Evolutionary conservation across 495 filamentous ascomycete genomes (phyloP).

Genomic region (Penicillium pulvis): DNA sequence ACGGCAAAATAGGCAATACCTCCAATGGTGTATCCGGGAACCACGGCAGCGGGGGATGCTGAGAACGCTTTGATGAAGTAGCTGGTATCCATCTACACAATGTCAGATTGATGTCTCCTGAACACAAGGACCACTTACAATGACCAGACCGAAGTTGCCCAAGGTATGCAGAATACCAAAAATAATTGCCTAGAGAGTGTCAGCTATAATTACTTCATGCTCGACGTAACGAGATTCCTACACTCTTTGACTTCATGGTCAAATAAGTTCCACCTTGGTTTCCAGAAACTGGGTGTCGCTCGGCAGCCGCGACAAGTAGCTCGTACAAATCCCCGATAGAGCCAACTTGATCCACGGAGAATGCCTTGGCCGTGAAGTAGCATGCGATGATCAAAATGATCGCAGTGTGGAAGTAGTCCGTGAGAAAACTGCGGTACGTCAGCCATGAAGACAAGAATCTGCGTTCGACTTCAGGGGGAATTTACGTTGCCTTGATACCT

Average conservation of each 20-base stretch:
- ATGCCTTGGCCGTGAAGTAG: slow-evolving; percentile 6
- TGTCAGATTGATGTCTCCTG: neutral
- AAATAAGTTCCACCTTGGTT: slow-evolving; percentile 1
- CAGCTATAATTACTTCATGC: neutral
- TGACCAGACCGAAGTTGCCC: slow-evolving; percentile 45
- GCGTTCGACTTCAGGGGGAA: neutral
- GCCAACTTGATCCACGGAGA: slow-evolving; percentile 8
- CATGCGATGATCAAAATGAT: slow-evolving; percentile 12
- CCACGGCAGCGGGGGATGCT: slow-evolving; percentile 36
- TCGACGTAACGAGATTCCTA: neutral
- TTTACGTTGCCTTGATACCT: slow-evolving; percentile 8
- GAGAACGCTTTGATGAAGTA: slow-evolving; percentile 53
- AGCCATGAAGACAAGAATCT: neutral
- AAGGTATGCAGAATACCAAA: slow-evolving; percentile 49
- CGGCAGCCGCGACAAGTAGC: neutral
- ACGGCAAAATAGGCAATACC: slow-evolving; percentile 48
- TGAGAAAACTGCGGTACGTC: neutral
- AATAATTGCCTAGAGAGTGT: slow-evolving; percentile 33
- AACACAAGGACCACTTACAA: slow-evolving; percentile 24
- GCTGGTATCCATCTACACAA: slow-evolving; percentile 42
- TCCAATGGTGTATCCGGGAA: slow-evolving; percentile 48
- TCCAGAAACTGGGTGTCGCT: slow-evolving; percentile 4
- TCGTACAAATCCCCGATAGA: slow-evolving; percentile 6
- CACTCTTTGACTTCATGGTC: slow-evolving; percentile 8
- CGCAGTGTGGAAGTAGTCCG: slow-evolving; percentile 7